These are phyloP conservation scores for Debaryomyces sp. DNA, from an alignment of 1,139 yeast species.

Conservation along the genomic window DNA sequence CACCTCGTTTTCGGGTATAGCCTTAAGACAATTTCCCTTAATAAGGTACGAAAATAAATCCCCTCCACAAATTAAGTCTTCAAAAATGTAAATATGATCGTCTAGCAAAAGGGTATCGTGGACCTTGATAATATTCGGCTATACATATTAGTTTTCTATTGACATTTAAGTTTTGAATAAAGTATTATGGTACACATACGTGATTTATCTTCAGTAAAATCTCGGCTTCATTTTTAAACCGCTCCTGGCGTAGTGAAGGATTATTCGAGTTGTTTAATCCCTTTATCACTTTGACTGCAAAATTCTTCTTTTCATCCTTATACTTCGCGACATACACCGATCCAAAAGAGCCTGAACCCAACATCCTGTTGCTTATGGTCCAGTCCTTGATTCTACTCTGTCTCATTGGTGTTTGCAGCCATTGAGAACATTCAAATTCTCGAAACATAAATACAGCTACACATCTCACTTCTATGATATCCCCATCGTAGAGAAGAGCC, in stretches of 20 bases:
- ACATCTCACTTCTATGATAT: constrained; percentile 39
- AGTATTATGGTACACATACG: constrained; percentile 25
- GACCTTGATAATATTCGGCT: constrained; percentile 49
- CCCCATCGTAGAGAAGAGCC: constrained; percentile 46
- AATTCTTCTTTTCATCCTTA: constrained; percentile 22
- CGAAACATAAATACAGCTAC: constrained; percentile 27
- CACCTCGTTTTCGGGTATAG: constrained; percentile 57
- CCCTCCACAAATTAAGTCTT: constrained; percentile 62
- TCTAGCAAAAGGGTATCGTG: constrained; percentile 41
- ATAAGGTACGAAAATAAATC: constrained; percentile 65
- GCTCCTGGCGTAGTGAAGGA: constrained; percentile 19
- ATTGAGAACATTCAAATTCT: constrained; percentile 1
- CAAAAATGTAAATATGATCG: constrained; percentile 47
- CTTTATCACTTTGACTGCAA: constrained; percentile 55
- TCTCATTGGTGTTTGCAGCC: not conserved
- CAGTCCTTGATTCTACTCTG: constrained; percentile 30
- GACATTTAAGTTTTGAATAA: not conserved
- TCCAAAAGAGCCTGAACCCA: constrained; percentile 69
- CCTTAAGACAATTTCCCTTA: constrained; percentile 38
- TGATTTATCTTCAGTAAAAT: constrained; percentile 40
- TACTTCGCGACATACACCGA: constrained; percentile 40
- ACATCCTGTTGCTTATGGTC: constrained; percentile 41
- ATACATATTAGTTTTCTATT: constrained; percentile 16
- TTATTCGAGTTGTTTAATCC: constrained; percentile 15
- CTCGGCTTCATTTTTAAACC: constrained; percentile 37